Evolutionary conservation across 176 grass and related monocot species (phyloP).

Genomic region (Bonia amplexicaulis): DNA sequence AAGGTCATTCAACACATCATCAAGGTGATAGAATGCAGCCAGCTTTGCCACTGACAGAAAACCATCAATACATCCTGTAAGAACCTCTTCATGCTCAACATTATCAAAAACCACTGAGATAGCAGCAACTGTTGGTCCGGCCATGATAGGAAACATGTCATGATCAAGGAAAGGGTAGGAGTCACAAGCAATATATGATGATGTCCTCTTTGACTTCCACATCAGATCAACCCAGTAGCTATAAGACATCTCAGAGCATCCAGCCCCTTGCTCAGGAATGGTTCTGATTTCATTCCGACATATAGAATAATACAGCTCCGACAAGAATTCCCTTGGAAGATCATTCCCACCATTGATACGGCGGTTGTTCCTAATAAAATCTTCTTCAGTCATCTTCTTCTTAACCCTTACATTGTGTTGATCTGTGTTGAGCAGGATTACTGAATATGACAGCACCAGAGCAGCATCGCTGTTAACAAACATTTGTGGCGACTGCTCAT

Average conservation of each 20-base stretch:
- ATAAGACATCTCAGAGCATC: slow-evolving; percentile 89
- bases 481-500: slow-evolving; percentile 84
- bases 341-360: slow-evolving; percentile 87
- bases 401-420: slow-evolving; percentile 95
- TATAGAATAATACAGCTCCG: slow-evolving; percentile 80
- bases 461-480: slow-evolving; percentile 89
- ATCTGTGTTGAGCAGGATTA: slow-evolving; percentile 97
- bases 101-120: slow-evolving; percentile 97
- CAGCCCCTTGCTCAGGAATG: slow-evolving; percentile 73
- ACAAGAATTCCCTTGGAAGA: slow-evolving; percentile 84
- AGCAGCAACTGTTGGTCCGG: slow-evolving; percentile 80
- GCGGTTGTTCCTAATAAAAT: slow-evolving; percentile 95
- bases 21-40: slow-evolving; percentile 79
- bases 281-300: slow-evolving; percentile 93
- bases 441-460: slow-evolving; percentile 83
- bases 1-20: slow-evolving; percentile 89
- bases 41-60: slow-evolving; percentile 86
- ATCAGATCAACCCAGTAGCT: slow-evolving; percentile 92
- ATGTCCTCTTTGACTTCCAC: slow-evolving; percentile 75
- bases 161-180: slow-evolving; percentile 72
- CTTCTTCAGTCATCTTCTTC: slow-evolving; percentile 99
- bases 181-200: slow-evolving; percentile 65
- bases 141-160: slow-evolving; percentile 92
- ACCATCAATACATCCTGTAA: slow-evolving; percentile 74
- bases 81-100: slow-evolving; percentile 70